Conservation (phyloP, 257 asterid species). For the Phtheirospermum japonicum region DNA sequence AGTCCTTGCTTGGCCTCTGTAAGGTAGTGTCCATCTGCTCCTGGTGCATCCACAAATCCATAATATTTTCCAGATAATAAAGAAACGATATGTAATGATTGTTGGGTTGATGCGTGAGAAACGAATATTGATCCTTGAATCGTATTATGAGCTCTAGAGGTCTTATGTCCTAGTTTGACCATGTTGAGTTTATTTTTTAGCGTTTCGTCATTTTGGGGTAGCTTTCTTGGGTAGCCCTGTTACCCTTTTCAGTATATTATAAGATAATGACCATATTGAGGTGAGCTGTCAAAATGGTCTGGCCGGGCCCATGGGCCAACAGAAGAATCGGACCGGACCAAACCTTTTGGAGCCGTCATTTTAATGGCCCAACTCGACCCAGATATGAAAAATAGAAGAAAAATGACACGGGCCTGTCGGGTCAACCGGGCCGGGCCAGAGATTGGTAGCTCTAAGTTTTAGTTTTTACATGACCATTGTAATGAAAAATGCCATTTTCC, state of each 20-base stretch:
- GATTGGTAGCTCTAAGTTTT: no score
- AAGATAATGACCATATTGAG: slow-evolving; percentile 12
- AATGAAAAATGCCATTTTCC: background rate
- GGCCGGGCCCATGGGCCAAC: no score
- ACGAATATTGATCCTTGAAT: slow-evolving; percentile 17
- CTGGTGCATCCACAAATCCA: slow-evolving; percentile 18
- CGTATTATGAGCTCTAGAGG: slow-evolving; percentile 10
- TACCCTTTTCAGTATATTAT: slow-evolving; percentile 5
- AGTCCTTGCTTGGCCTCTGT: slow-evolving; percentile 67
- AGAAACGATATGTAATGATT: slow-evolving; percentile 8
- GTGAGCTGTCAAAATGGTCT: background rate
- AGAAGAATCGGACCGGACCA: no score
- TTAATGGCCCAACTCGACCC: no score
- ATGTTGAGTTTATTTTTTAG: slow-evolving; percentile 17
- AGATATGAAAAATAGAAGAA: no score
- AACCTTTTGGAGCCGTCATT: no score
- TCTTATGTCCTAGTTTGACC: slow-evolving; percentile 21
- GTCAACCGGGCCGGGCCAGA: no score
- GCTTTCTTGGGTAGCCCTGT: slow-evolving; percentile 1
- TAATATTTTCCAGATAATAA: slow-evolving; percentile 22
- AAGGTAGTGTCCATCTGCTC: slow-evolving; percentile 52
- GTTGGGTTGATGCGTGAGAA: slow-evolving; percentile 18
- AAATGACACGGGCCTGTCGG: no score
- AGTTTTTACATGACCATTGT: background rate
- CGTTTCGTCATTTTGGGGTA: slow-evolving; percentile 9